These are phyloP conservation scores for Trichosanthes truncata DNA, from an alignment of 306 rosid species.

Conservation along the genomic window DNA sequence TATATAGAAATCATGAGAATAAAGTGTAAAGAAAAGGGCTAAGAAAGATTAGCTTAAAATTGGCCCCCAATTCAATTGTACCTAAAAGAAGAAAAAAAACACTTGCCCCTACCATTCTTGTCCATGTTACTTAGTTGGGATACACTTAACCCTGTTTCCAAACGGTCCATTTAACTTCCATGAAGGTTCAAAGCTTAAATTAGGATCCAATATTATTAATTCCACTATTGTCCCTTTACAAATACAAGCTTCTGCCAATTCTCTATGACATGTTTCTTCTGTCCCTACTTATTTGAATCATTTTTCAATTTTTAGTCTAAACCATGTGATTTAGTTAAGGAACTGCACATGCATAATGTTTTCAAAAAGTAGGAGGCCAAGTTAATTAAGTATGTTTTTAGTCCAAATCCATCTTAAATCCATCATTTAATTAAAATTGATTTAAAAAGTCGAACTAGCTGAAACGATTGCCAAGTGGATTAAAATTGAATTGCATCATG, in stretches of 20 bases:
- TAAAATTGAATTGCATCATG: background rate
- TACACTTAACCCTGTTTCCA: constrained; percentile 3
- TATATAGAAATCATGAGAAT: background rate
- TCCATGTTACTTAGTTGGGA: constrained; percentile 1
- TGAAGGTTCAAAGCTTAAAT: background rate
- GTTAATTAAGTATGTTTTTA: background rate
- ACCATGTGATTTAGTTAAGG: background rate
- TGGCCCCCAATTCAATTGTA: too few relatives aligned
- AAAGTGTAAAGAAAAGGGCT: background rate
- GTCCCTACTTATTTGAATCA: background rate
- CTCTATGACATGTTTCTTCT: background rate
- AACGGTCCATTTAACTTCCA: background rate
- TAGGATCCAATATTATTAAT: background rate
- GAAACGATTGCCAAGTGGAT: background rate
- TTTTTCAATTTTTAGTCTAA: background rate
- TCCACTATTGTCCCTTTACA: background rate
- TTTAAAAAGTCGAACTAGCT: background rate
- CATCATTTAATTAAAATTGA: background rate
- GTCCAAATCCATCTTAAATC: background rate
- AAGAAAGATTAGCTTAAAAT: background rate
- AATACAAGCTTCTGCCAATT: background rate
- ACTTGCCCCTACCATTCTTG: background rate
- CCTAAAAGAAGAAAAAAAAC: background rate
- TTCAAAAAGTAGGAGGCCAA: background rate
- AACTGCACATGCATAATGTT: background rate